Evolutionary conservation across 2,329 filamentous ascomycete genomes (phyloP), one percentile per base, ranked within the genome.

Genomic region (Cordyceps cicadae): DNA sequence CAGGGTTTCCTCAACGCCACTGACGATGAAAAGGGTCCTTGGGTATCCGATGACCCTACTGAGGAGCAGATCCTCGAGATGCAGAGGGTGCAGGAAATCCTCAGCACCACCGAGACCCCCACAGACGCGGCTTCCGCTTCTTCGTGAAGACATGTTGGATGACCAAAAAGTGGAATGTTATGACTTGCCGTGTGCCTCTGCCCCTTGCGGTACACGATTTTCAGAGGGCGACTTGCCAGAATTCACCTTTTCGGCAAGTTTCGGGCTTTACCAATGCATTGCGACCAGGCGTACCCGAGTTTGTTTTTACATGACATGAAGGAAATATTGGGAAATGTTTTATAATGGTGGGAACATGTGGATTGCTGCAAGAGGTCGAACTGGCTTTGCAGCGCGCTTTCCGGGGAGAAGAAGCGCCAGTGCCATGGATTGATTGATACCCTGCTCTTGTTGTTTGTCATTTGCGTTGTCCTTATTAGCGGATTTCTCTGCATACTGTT

Each of bases 11-110:
- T 87, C 66, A 81, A 81, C 63, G 88, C 92, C 5, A 93, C 88
- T 0, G 86, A 89, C 0, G 90, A 93, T 67, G 92, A 97, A 79
- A 92, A 91, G 73, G 93, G 92, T 1, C 82, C 86, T 8, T 96
- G 90, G 90, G 75, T 92, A 61, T 85, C 86, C 0, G 87, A 92
- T 64, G 88, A 90, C 70, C 83, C 87, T 3, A 84, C 81, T 2
- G 78, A 82, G 60, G 81, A 84, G 62, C 81, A 87, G 69, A 71
- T 85, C 63, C 77, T 82, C 71, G 77, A 81, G 70, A 82, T 88
- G 81, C 80, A 84, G 69, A 75, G 80, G 67, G 76, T 88, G 80
- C 80, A 84, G 69, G 76, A 80, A 67, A 77, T 79, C 66, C 72
- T 73, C 62, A 69, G 73, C 55, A 69, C 66, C 56, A 69, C 63